Evolutionary conservation across 2,329 filamentous ascomycete species (phyloP).

Genomic region (Aspergillus sp.): DNA sequence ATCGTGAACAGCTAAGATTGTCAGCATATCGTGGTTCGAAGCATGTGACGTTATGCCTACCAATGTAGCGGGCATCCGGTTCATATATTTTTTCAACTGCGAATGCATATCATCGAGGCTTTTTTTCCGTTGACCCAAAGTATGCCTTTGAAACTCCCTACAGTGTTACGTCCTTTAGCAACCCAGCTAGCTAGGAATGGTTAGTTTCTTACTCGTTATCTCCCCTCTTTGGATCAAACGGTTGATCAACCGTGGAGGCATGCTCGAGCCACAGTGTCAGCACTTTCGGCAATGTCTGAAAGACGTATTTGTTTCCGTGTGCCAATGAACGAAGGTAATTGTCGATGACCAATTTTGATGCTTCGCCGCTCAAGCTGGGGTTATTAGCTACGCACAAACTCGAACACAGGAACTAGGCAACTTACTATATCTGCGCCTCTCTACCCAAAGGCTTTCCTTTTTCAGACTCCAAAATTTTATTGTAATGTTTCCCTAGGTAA

Average conservation of each 20-base stretch:
- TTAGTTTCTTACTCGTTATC: conserved; percentile 35
- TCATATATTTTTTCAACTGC: conserved; percentile 75
- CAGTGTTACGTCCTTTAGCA: conserved; percentile 5
- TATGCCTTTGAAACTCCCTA: conserved; percentile 45
- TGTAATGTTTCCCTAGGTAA: conserved; percentile 94
- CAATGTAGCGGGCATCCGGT: conserved; percentile 43
- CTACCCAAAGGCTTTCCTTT: conserved; percentile 70
- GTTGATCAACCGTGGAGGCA: conserved; percentile 67
- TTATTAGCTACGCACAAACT: not conserved
- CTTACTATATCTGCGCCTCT: conserved; percentile 65
- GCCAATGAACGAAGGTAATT: conserved; percentile 85
- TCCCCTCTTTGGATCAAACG: conserved; percentile 47
- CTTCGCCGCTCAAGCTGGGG: conserved; percentile 67
- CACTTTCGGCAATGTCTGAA: conserved; percentile 86
- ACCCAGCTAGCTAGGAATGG: not conserved
- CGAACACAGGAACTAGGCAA: not conserved
- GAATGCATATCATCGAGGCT: conserved; percentile 66
- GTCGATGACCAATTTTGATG: conserved; percentile 83
- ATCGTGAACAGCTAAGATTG: conserved; percentile 50
- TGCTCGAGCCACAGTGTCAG: conserved; percentile 93
- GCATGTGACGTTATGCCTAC: conserved; percentile 19
- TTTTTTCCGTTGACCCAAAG: conserved; percentile 51
- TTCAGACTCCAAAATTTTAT: conserved; percentile 89
- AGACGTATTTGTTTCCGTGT: conserved; percentile 91
- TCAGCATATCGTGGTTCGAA: conserved; percentile 10